phyloP scores from a whole-genome alignment of 331 rosid species.

The Phaseolus coccineus region DNA sequence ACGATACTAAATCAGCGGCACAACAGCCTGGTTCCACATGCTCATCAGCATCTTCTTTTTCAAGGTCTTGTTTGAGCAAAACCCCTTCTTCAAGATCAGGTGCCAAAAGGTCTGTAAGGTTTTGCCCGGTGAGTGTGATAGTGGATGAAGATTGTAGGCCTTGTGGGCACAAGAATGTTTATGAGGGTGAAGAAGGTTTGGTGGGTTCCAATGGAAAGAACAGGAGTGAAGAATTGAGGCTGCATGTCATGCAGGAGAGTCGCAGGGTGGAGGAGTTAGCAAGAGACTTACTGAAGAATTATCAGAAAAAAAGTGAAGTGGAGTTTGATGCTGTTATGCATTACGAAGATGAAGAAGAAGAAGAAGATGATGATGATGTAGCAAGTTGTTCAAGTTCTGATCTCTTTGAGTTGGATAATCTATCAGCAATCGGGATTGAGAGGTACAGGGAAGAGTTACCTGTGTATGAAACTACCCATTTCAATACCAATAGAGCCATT shows the following conservation, averaged over 20 bases:
- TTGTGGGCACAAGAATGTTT: slow-evolving; percentile 70
- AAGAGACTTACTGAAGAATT: slow-evolving; percentile 62
- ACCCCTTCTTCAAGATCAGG: slow-evolving; percentile 74
- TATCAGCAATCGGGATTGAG: slow-evolving; percentile 81
- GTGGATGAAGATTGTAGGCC: slow-evolving; percentile 89
- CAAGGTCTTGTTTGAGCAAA: slow-evolving; percentile 92
- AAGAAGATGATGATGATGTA: slow-evolving; percentile 73
- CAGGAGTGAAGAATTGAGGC: slow-evolving; percentile 52
- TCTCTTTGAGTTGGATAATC: slow-evolving; percentile 93
- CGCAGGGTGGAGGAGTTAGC: slow-evolving; percentile 68
- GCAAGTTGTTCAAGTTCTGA: slow-evolving; percentile 91
- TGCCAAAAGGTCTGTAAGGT: slow-evolving; percentile 81
- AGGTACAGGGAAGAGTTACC: slow-evolving; percentile 95
- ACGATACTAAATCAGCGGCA: slow-evolving; percentile 44
- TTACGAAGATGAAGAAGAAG: slow-evolving; percentile 51
- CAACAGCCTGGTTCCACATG: slow-evolving; percentile 62
- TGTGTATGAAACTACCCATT: slow-evolving; percentile 92
- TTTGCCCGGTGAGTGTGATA: slow-evolving; percentile 85
- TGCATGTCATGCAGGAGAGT: slow-evolving; percentile 66
- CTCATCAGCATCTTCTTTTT: slow-evolving; percentile 87
- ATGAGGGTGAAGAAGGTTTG: slow-evolving; percentile 42
- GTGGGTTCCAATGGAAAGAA: slow-evolving; percentile 43
- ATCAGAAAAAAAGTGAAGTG: slow-evolving; percentile 59
- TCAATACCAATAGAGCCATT: slow-evolving; percentile 78
- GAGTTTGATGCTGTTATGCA: slow-evolving; percentile 49